Evolutionary conservation across 2,329 filamentous ascomycete genomes (phyloP), one percentile per base, ranked within the genome.

Genomic region (Sporothrix mexicana): DNA sequence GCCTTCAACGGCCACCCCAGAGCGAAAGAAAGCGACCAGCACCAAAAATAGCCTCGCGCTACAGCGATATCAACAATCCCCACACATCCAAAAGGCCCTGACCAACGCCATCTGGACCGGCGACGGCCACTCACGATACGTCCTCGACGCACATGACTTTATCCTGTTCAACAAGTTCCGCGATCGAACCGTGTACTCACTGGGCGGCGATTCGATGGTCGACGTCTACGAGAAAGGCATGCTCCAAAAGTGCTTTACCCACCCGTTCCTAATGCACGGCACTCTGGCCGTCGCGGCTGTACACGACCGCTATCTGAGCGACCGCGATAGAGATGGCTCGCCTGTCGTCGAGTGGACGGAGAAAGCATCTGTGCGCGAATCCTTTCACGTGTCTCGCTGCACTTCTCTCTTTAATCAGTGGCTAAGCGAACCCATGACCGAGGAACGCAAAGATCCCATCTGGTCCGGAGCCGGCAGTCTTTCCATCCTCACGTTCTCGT

Each of bases 191-290:
- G 30, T 74, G 15, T n/a, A 45, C 30, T 69, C 70, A 1, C 30
- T 74, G 3, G 64, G 68, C 9, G 69, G 59, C 2, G 13, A 17
- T 3, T 23, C 20, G 4, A 41, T 72, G 17, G 53, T 62, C 5
- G 43, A 74, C 30, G 66, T 70, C 17, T 77, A 71, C 76, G 75
- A 74, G 72, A 43, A 76, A 77, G 6, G 41, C 51, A 49, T 80
- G 81, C 74, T 85, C 13, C 61, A 53, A 41, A 73, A 84, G 6
- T 78, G 83, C 4, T 84, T 85, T 49, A 17, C 75, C 0, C 73
- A 84, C 69, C 84, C 84, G 2, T 84, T 78, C 55, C 75, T 86
- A 20, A 85, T 85, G 83, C 84, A 86, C 70, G 83, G 83, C 43
- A 82, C 80, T 8, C 74, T 86, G 5, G 83, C 83, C 0, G 81